Evolutionary conservation across 2,329 filamentous ascomycete species (phyloP).

Genomic region (Ceratocystis lukuohia): DNA sequence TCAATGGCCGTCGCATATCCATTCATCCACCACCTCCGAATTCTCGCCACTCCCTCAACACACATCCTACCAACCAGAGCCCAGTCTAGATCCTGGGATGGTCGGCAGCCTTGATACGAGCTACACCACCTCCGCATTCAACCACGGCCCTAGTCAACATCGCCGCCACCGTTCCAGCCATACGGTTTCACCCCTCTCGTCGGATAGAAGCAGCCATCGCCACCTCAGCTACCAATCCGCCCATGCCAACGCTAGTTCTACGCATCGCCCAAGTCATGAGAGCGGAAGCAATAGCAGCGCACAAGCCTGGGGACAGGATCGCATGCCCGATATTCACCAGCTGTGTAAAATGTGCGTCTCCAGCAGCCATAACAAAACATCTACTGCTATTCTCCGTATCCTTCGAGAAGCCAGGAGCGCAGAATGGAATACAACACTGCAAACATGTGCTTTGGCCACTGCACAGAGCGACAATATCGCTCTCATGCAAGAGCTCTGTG

Average conservation of each 20-base stretch:
- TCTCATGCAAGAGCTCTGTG: slow-evolving; percentile 14
- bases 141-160: neutral
- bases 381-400: slow-evolving; percentile 14
- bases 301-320: neutral
- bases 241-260: neutral
- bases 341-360: slow-evolving; percentile 19
- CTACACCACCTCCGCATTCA: neutral
- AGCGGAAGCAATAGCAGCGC: slow-evolving; percentile 13
- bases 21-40: neutral
- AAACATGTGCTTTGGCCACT: slow-evolving; percentile 10
- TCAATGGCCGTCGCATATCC: neutral
- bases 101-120: neutral
- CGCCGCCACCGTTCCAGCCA: neutral
- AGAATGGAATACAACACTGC: neutral
- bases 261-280: slow-evolving; percentile 6
- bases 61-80: neutral
- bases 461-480: slow-evolving; percentile 14
- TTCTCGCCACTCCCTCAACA: neutral
- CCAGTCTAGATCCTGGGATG: neutral
- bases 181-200: slow-evolving; percentile 1
- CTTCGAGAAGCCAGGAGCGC: neutral
- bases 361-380: slow-evolving; percentile 20
- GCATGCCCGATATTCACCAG: neutral
- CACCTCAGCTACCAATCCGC: neutral
- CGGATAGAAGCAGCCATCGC: neutral